Conservation (phyloP, 805 yeast genomes). For the Lipomyces yamanashiensis region DNA sequence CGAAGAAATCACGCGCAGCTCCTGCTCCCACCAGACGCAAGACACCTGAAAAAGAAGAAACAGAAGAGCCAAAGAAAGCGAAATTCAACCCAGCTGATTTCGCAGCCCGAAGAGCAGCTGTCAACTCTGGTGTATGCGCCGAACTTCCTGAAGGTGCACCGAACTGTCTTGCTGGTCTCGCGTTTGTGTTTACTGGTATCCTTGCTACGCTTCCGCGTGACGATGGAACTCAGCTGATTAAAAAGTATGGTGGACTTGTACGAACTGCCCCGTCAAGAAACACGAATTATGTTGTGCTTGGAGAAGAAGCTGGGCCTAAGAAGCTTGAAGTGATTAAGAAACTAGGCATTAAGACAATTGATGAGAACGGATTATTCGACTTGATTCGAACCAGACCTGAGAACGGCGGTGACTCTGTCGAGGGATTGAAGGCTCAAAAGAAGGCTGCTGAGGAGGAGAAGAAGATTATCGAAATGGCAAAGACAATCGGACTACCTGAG, state of each 20-base stretch:
- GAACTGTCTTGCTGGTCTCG: constrained; percentile 84
- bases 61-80: constrained; percentile 11
- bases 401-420: constrained; percentile 86
- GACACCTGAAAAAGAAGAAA: background rate
- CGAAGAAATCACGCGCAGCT: constrained; percentile 4
- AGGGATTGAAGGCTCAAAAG: constrained; percentile 71
- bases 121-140: constrained; percentile 24
- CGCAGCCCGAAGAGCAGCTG: constrained; percentile 13
- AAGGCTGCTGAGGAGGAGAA: constrained; percentile 73
- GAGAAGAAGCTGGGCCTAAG: constrained; percentile 97
- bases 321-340: constrained; percentile 80
- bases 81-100: constrained; percentile 25
- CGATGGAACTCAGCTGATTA: constrained; percentile 74
- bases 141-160: constrained; percentile 77
- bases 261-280: constrained; percentile 76
- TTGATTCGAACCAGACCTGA: constrained; percentile 81
- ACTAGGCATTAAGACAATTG: constrained; percentile 75
- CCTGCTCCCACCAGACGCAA: background rate
- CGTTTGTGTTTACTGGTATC: constrained; percentile 91
- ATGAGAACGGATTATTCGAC: constrained; percentile 82
- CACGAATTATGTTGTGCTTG: constrained; percentile 87
- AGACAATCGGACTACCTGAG: constrained; percentile 49
- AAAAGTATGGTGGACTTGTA: constrained; percentile 75
- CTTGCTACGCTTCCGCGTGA: constrained; percentile 79
- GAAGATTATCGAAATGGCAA: constrained; percentile 55